Conservation (phyloP, 192 early-diverging fungal species). For the Rhizoclosmatium sp. region DNA sequence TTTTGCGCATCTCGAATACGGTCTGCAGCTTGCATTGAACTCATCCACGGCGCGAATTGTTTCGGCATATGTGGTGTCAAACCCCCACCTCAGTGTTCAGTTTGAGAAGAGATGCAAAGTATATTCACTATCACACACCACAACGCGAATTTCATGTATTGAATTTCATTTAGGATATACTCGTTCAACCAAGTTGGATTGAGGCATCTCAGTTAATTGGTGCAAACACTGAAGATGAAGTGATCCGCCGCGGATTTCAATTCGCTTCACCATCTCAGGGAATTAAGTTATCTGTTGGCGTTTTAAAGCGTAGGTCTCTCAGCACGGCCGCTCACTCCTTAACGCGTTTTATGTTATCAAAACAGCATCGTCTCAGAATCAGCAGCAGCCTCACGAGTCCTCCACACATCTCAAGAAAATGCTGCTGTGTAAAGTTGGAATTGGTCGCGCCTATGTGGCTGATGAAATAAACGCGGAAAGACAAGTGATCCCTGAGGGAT, state of each 20-base stretch:
- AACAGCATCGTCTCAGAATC: neutral
- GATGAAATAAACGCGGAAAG: slow-evolving; percentile 46
- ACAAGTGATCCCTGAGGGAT: slow-evolving; percentile 58
- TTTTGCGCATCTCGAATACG: slow-evolving; percentile 62
- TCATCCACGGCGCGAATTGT: slow-evolving; percentile 66
- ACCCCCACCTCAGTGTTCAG: slow-evolving; percentile 57
- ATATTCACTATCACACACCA: neutral
- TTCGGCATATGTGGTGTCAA: slow-evolving; percentile 55
- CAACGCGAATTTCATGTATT: neutral
- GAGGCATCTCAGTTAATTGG: slow-evolving; percentile 55
- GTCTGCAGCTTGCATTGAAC: slow-evolving; percentile 60
- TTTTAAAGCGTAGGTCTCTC: slow-evolving; percentile 18
- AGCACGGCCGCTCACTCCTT: neutral
- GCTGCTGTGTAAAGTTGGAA: slow-evolving; percentile 56
- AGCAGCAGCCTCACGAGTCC: slow-evolving; percentile 7
- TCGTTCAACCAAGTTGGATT: slow-evolving; percentile 54
- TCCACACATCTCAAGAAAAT: slow-evolving; percentile 27
- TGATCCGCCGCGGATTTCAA: slow-evolving; percentile 62
- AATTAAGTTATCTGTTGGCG: slow-evolving; percentile 53
- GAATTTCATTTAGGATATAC: slow-evolving; percentile 48
- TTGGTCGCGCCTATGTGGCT: slow-evolving; percentile 55
- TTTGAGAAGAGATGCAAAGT: slow-evolving; percentile 65
- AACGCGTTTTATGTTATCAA: neutral
- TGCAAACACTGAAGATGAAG: slow-evolving; percentile 67
- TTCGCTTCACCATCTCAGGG: slow-evolving; percentile 52